These are phyloP conservation scores for Saccharomycopsis schoenii DNA, from an alignment of 805 yeast genomes.

Conservation along the genomic window DNA sequence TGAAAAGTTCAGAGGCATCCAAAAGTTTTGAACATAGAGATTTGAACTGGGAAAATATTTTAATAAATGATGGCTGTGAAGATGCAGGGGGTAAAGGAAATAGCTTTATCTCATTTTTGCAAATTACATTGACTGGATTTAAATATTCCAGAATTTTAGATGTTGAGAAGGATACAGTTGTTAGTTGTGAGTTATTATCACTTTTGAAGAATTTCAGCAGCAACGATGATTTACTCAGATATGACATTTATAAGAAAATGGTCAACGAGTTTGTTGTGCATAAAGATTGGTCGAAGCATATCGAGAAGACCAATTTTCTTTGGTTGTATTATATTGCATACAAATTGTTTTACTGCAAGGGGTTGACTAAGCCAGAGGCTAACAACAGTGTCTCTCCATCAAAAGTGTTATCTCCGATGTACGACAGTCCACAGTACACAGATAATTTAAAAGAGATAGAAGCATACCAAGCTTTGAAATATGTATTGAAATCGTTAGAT, in stretches of 20 bases:
- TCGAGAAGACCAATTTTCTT: slow-evolving; percentile 43
- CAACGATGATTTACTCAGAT: slow-evolving; percentile 44
- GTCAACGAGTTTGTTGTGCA: slow-evolving; percentile 14
- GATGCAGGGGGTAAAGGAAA: slow-evolving; percentile 7
- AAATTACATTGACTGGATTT: slow-evolving; percentile 48
- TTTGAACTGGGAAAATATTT: slow-evolving; percentile 55
- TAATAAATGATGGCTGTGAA: slow-evolving; percentile 26
- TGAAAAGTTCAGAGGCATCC: slow-evolving; percentile 42
- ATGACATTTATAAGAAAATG: slow-evolving; percentile 44
- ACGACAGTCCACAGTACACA: not conserved
- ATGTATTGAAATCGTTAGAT: slow-evolving; percentile 27
- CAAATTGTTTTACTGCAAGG: slow-evolving; percentile 35
- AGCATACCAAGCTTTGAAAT: slow-evolving; percentile 19
- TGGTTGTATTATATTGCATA: slow-evolving; percentile 60
- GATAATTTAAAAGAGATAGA: not conserved
- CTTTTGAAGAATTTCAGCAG: not conserved
- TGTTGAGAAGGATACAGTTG: slow-evolving; percentile 16
- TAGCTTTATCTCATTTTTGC: slow-evolving; percentile 14
- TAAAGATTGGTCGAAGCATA: slow-evolving; percentile 23
- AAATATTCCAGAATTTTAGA: slow-evolving; percentile 43
- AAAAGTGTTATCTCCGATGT: not conserved
- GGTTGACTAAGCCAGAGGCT: slow-evolving; percentile 6
- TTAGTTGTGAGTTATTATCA: slow-evolving; percentile 13
- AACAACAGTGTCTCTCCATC: not conserved
- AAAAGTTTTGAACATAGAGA: slow-evolving; percentile 63